phyloP scores from a whole-genome alignment of 352 stramenopile species.

The Phytophthora pistaciae region DNA sequence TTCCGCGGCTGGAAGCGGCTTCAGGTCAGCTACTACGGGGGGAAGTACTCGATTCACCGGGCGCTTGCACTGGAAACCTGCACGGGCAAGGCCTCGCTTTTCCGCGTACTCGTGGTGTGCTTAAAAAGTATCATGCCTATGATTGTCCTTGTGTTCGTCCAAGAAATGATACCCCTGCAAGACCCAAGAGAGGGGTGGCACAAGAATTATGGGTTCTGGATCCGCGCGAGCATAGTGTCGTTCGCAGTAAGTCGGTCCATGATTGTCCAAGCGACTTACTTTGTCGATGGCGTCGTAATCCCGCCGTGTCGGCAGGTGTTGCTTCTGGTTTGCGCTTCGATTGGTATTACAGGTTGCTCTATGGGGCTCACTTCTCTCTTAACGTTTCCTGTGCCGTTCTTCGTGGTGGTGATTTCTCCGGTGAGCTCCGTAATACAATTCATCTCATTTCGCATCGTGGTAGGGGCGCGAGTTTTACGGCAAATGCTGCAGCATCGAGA shows the following conservation, averaged over 20 bases:
- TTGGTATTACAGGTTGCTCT: not conserved
- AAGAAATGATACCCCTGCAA: slow-evolving; percentile 5
- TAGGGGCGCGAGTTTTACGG: not conserved
- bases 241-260: not conserved
- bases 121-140: not conserved
- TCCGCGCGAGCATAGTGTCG: not conserved
- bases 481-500: not conserved
- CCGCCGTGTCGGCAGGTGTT: not conserved
- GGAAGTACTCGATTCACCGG: not conserved
- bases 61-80: not conserved
- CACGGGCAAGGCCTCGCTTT: not conserved
- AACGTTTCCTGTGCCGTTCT: not conserved
- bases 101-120: not conserved
- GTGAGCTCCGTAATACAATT: not conserved
- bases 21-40: not conserved
- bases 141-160: not conserved
- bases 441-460: not conserved
- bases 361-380: not conserved
- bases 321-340: not conserved
- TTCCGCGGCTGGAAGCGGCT: not conserved
- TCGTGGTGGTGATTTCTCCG: not conserved
- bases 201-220: not conserved
- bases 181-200: not conserved
- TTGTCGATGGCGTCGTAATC: not conserved
- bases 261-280: not conserved